phyloP scores from a whole-genome alignment of 78 protist species.

The Dictyostelium brefeldianum region DNA sequence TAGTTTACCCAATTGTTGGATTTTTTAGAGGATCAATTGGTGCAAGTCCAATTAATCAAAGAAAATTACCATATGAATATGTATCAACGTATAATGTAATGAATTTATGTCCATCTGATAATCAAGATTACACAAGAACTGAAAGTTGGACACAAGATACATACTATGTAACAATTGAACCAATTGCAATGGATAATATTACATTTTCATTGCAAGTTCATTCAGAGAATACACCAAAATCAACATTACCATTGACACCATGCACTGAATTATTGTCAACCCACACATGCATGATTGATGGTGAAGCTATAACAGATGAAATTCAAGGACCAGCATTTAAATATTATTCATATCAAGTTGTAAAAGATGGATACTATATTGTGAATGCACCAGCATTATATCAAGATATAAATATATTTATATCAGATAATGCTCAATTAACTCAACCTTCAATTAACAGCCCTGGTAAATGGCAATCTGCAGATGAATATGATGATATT shows the following conservation, averaged over 20 bases:
- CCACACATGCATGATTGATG: slow-evolving; percentile 41
- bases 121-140: neutral
- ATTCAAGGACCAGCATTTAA: neutral
- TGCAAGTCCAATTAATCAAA: neutral
- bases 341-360: slow-evolving; percentile 15
- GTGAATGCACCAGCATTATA: slow-evolving; percentile 21
- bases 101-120: slow-evolving; percentile 56
- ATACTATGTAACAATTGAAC: slow-evolving; percentile 11
- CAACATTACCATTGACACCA: neutral
- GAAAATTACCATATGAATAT: neutral
- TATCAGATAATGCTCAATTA: slow-evolving; percentile 6
- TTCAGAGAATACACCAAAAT: slow-evolving; percentile 3
- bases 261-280: neutral
- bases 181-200: neutral
- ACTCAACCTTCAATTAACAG: neutral
- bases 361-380: neutral
- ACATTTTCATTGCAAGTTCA: neutral
- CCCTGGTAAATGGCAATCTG: neutral
- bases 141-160: slow-evolving; percentile 35
- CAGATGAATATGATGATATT: slow-evolving; percentile 37
- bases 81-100: neutral
- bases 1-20: neutral
- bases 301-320: neutral
- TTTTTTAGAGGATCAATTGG: neutral
- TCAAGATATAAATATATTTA: slow-evolving; percentile 36